Conservation (phyloP, 176 grass and related monocot species). For the Phragmites australis region DNA sequence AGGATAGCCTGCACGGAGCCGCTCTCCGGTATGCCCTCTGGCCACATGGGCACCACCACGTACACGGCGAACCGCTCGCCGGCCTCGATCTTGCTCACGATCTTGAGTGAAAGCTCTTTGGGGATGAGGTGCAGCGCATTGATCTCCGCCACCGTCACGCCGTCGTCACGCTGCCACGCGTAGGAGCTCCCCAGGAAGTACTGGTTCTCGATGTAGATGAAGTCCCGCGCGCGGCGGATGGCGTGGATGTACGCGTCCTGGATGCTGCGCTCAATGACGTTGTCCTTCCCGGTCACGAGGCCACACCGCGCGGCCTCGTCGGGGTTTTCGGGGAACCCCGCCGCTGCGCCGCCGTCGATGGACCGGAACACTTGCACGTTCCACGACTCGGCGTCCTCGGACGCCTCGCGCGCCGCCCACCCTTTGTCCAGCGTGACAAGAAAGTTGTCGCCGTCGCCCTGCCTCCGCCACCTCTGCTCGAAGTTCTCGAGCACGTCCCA, state of each 20-base stretch:
- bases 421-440: constrained; percentile 25
- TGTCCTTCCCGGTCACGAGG: constrained; percentile 51
- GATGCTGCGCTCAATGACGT: constrained; percentile 66
- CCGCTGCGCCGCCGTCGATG: constrained; percentile 56
- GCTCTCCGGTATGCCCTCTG: constrained; percentile 67
- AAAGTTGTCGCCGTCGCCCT: constrained; percentile 27
- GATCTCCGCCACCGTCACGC: constrained; percentile 43
- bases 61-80: constrained; percentile 58
- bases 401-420: background rate
- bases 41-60: constrained; percentile 75
- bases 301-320: constrained; percentile 32
- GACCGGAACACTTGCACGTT: constrained; percentile 62
- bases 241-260: constrained; percentile 79
- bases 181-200: constrained; percentile 76
- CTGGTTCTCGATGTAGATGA: constrained; percentile 82
- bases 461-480: constrained; percentile 69
- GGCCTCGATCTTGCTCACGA: constrained; percentile 57
- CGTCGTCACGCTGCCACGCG: constrained; percentile 38
- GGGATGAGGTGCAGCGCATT: constrained; percentile 68
- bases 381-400: constrained; percentile 39
- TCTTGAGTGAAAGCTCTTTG: constrained; percentile 69
- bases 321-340: constrained; percentile 45
- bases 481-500: constrained; percentile 71
- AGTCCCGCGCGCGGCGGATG: constrained; percentile 56
- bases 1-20: constrained; percentile 68